Evolutionary conservation across 176 grass and related monocot genomes (phyloP).

Genomic region (Carex scoparia): DNA sequence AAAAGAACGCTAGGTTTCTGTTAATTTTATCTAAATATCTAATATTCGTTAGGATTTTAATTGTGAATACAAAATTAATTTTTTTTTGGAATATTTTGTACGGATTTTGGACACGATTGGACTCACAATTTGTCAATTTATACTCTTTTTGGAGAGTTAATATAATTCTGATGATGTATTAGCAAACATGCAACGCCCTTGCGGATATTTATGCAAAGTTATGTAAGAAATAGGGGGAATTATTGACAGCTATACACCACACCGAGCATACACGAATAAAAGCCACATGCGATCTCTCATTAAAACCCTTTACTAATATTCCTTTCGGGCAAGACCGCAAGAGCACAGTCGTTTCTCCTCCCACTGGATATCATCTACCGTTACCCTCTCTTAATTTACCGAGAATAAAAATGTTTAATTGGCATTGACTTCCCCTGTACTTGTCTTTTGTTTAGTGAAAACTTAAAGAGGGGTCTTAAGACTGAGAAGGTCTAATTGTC

Average conservation of each 20-base stretch:
- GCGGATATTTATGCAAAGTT: too few species aligned
- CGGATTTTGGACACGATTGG: too few species aligned
- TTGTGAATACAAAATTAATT: too few species aligned
- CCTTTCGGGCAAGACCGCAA: not conserved
- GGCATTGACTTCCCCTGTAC: slow-evolving; percentile 5
- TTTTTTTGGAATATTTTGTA: too few species aligned
- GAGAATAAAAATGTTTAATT: not conserved
- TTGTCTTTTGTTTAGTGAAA: not conserved
- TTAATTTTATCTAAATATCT: too few species aligned
- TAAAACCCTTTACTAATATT: not conserved
- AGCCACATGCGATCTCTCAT: not conserved
- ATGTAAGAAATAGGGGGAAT: not conserved
- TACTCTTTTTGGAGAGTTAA: too few species aligned
- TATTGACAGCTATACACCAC: not conserved
- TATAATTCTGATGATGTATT: too few species aligned
- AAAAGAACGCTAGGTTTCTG: too few species aligned
- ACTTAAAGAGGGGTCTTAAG: slow-evolving; percentile 2
- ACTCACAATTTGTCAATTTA: too few species aligned
- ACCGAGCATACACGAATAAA: not conserved
- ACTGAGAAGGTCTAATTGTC: slow-evolving; percentile 4
- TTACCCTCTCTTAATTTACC: not conserved
- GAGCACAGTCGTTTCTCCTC: not conserved
- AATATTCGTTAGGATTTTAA: too few species aligned
- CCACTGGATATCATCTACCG: not conserved
- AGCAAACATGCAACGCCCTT: too few species aligned